Percentiles rank a stretch among this genome's conserved stretches.
phyloP scores from a whole-genome alignment of 2,329 filamentous ascomycete species.

The Phialocephala subalpina region DNA sequence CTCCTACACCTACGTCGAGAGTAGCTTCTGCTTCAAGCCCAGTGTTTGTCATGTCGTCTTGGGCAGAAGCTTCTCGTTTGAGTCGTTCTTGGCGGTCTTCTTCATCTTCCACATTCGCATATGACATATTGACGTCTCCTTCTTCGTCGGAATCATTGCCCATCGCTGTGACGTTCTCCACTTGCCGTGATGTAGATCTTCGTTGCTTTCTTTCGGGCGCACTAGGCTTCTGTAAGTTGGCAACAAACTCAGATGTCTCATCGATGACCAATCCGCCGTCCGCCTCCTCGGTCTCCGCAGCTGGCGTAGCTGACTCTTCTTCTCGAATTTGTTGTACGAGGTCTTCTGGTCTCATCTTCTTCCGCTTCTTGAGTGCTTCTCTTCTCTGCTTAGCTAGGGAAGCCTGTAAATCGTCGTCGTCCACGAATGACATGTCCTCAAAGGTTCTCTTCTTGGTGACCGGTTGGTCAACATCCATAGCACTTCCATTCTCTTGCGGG shows the following conservation, averaged over 20 bases:
- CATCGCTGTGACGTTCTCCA: slow-evolving; percentile 54
- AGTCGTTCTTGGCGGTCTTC: slow-evolving; percentile 57
- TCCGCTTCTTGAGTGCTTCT: slow-evolving; percentile 89
- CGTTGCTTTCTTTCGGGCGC: slow-evolving; percentile 56
- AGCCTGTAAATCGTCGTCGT: slow-evolving; percentile 92
- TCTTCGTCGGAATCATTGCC: slow-evolving; percentile 49
- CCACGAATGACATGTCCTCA: slow-evolving; percentile 75
- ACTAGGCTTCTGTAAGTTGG: slow-evolving; percentile 77
- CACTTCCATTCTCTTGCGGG: slow-evolving; percentile 49
- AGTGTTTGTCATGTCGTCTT: slow-evolving; percentile 66
- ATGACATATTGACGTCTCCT: slow-evolving; percentile 53
- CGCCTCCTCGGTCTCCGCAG: slow-evolving; percentile 63
- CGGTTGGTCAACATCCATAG: slow-evolving; percentile 82
- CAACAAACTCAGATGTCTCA: slow-evolving; percentile 94
- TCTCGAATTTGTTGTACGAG: slow-evolving; percentile 81
- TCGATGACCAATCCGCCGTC: slow-evolving; percentile 84
- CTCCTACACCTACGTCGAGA: slow-evolving; percentile 79
- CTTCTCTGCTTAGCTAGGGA: slow-evolving; percentile 84
- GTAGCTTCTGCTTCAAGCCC: slow-evolving; percentile 88
- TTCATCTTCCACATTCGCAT: slow-evolving; percentile 50
- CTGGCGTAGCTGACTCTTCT: slow-evolving; percentile 60
- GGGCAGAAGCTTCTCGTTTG: slow-evolving; percentile 55
- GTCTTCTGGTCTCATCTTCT: slow-evolving; percentile 86
- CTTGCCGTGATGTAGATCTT: slow-evolving; percentile 46
- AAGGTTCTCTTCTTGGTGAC: slow-evolving; percentile 68